Conservation (phyloP, 805 yeast genomes). For the Starmerella scarabaei region DNA sequence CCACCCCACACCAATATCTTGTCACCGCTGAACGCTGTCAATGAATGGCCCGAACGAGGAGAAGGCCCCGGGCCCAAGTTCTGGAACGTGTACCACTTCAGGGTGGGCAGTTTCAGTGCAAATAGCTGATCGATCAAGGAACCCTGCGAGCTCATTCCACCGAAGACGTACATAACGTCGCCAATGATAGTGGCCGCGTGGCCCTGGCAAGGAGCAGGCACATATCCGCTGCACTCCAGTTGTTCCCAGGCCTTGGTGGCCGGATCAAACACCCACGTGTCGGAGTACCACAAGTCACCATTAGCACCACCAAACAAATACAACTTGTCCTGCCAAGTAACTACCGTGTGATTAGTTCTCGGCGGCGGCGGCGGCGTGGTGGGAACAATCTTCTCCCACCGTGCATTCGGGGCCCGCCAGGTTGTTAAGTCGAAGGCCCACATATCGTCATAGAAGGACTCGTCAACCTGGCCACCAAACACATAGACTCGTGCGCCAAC, state of each 20-base stretch:
- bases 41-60: constrained; percentile 81
- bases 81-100: constrained; percentile 60
- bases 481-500: constrained; percentile 53
- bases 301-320: constrained; percentile 91
- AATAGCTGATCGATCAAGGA: constrained; percentile 50
- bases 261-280: constrained; percentile 73
- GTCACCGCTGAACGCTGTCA: constrained; percentile 56
- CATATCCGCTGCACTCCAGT: constrained; percentile 50
- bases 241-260: constrained; percentile 53
- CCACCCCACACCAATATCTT: constrained; percentile 85
- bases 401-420: constrained; percentile 68
- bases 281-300: constrained; percentile 54
- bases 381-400: constrained; percentile 66
- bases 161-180: constrained; percentile 70
- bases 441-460: constrained; percentile 66
- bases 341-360: constrained; percentile 82
- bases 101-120: constrained; percentile 61
- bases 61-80: constrained; percentile 49
- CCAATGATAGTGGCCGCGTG: constrained; percentile 74
- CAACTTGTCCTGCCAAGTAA: constrained; percentile 60
- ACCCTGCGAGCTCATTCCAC: constrained; percentile 75
- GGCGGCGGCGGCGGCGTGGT: constrained; percentile 37
- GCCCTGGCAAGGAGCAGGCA: constrained; percentile 84
- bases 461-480: constrained; percentile 92
- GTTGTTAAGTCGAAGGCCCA: constrained; percentile 77